These are phyloP conservation scores for Neoscytalidium dimidiatum DNA, from an alignment of 2,329 filamentous ascomycete species.

Conservation along the genomic window DNA sequence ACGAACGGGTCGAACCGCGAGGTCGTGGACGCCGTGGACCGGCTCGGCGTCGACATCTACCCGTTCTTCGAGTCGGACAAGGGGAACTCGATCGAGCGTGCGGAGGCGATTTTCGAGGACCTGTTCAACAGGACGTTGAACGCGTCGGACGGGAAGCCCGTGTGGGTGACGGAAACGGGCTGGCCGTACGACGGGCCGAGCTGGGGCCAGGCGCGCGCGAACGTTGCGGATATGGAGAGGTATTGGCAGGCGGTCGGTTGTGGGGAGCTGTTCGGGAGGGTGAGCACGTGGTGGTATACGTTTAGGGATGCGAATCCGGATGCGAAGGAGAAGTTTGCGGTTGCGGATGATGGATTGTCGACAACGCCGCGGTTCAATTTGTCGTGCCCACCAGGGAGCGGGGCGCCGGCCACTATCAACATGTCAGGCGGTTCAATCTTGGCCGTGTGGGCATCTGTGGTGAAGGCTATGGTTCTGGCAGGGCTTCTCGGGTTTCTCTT, in stretches of 20 bases:
- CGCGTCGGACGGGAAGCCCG: slow-evolving; percentile 22
- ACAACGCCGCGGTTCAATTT: slow-evolving; percentile 57
- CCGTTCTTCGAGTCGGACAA: slow-evolving; percentile 35
- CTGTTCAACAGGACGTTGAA: slow-evolving; percentile 31
- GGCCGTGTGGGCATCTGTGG: too few species aligned
- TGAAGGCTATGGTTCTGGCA: too few species aligned
- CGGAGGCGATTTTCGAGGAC: slow-evolving; percentile 33
- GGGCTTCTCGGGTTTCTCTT: too few species aligned
- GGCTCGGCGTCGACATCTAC: slow-evolving; percentile 38
- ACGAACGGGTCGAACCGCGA: slow-evolving; percentile 34
- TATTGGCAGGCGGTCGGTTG: slow-evolving; percentile 17
- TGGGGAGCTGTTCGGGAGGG: slow-evolving; percentile 29
- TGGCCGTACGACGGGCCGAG: slow-evolving; percentile 14
- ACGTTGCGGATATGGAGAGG: neutral
- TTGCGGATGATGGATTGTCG: slow-evolving; percentile 54
- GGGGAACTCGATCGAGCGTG: slow-evolving; percentile 31
- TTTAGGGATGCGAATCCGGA: slow-evolving; percentile 51
- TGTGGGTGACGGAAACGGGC: slow-evolving; percentile 41
- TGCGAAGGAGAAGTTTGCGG: slow-evolving; percentile 60
- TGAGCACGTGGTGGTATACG: slow-evolving; percentile 39
- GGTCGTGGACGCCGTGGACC: slow-evolving; percentile 38
- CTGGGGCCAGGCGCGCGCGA: slow-evolving; percentile 4
- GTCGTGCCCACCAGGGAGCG: slow-evolving; percentile 43
- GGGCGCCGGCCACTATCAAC: slow-evolving; percentile 24
- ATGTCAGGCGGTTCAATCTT: too few species aligned